Conservation (phyloP, 805 yeast genomes). For the Yarrowia phangngaensis region DNA sequence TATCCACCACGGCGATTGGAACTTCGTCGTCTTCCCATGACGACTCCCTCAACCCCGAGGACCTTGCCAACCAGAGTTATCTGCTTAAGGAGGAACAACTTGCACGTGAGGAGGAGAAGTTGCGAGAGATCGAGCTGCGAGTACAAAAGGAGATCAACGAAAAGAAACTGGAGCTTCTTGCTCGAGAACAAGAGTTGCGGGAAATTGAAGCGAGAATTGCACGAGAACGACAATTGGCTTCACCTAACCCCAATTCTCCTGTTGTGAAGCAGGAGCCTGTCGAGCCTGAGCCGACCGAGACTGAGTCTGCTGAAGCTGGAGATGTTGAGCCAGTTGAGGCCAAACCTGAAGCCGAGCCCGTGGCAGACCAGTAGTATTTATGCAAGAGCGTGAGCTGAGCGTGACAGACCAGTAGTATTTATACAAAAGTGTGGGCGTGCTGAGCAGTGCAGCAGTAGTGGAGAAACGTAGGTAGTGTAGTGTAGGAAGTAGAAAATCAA, state of each 20-base stretch:
- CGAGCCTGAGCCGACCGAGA: no score
- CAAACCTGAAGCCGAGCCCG: no score
- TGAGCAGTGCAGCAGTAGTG: no score
- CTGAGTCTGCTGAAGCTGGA: no score
- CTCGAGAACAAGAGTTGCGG: slow-evolving; percentile 43
- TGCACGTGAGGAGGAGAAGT: slow-evolving; percentile 41
- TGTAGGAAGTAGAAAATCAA: no score
- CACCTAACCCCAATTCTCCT: slow-evolving; percentile 21
- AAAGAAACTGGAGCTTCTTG: slow-evolving; percentile 38
- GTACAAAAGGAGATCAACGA: slow-evolving; percentile 42
- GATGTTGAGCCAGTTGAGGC: no score
- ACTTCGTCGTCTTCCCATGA: slow-evolving; percentile 15
- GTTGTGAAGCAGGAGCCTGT: slow-evolving; percentile 18
- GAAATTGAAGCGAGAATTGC: slow-evolving; percentile 41
- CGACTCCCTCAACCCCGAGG: slow-evolving; percentile 40
- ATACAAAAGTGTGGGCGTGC: not conserved
- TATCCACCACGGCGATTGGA: slow-evolving; percentile 43
- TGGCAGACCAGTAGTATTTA: no score
- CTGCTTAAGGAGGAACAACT: slow-evolving; percentile 44
- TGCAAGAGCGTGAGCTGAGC: no score
- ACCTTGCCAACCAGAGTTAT: slow-evolving; percentile 42
- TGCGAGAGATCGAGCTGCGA: slow-evolving; percentile 41
- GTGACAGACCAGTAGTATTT: no score
- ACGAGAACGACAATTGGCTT: slow-evolving; percentile 28
- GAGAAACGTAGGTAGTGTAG: no score